Conservation (phyloP, 83 land plant genomes). For the Picea abies region DNA sequence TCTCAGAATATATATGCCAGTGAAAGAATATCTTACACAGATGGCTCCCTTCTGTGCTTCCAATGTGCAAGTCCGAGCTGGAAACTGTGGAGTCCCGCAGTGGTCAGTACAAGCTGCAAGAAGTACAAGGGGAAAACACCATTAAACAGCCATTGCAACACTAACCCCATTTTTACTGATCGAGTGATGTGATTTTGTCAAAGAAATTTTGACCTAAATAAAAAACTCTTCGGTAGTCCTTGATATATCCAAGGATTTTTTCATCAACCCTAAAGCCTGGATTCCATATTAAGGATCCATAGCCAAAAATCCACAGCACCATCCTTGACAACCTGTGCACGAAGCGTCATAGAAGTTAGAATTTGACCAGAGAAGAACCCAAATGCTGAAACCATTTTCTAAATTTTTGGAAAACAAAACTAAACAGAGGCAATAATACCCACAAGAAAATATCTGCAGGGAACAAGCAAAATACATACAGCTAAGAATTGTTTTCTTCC, state of each 20-base stretch:
- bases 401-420: too few species aligned
- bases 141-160: not conserved
- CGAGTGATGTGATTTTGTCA: not conserved
- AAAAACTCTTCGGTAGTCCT: conserved; percentile 69
- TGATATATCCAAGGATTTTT: conserved; percentile 61
- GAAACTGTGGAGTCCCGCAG: conserved; percentile 74
- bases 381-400: too few species aligned
- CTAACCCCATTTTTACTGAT: not conserved
- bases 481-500: too few species aligned
- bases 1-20: not conserved
- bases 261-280: conserved; percentile 73
- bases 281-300: conserved; percentile 76
- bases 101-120: conserved; percentile 81
- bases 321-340: conserved; percentile 20
- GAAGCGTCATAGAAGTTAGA: not conserved
- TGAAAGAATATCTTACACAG: conserved; percentile 47
- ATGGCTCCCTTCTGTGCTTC: conserved; percentile 64
- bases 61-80: conserved; percentile 80
- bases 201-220: conserved; percentile 45
- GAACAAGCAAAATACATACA: too few species aligned
- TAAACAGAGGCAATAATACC: too few species aligned
- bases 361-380: not conserved
- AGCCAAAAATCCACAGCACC: conserved; percentile 82
- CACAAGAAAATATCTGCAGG: too few species aligned
- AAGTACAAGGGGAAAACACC: not conserved